Evolutionary conservation across 108 stramenopile genomes (phyloP), one percentile per base, ranked within the genome.

Genomic region (Skeletonema tropicum): DNA sequence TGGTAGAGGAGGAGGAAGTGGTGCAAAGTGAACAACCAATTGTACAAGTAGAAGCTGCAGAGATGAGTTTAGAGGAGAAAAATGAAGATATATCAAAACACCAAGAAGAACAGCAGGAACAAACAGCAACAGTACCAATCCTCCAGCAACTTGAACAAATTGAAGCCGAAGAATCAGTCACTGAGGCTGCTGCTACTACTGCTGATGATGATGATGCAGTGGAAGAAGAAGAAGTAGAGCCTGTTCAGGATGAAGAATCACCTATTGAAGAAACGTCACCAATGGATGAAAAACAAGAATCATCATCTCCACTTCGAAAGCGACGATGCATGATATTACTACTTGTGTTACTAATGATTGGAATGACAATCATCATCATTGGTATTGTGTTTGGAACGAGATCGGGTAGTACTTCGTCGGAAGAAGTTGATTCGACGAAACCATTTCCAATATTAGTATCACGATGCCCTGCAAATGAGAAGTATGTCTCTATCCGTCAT

Each of bases 381-480:
- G 59, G 31, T 17, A 60, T 60, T 38, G 35, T 75, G 3, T 35
- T 75, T 15, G 65, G 57, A 31, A 41, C 23, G 17, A 15, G 33
- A 32, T 25, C 41, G 23, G 57, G 65, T 3, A 46, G 9, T 7
- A 66, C 17, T 19, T 61, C 60, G 32, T 14, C 58, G 19, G n/a
- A 46, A 46, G n/a, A 46, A 46, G 15, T 14, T 46, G 45, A 46
- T 64, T 46, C 6, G 31, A 52, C 29, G 12, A 21, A 11, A 14
- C 29, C 12, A 60, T 60, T 17, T n/a, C 19, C 23, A 9, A 21
- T 19, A 14, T 21, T 29, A n/a, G n/a, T n/a, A 29, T 29, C 59
- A 5, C 11, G 3, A 60, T 60, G 59, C 17, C 13, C 59, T 0
- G 59, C 17, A 60, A 35, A 60, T 5, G 19, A 60, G 33, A 60